Percentiles rank a stretch among this genome's conserved stretches.
Conservation (phyloP, 1,284 basidiomycete genomes). For the Coriolopsis trogii region DNA sequence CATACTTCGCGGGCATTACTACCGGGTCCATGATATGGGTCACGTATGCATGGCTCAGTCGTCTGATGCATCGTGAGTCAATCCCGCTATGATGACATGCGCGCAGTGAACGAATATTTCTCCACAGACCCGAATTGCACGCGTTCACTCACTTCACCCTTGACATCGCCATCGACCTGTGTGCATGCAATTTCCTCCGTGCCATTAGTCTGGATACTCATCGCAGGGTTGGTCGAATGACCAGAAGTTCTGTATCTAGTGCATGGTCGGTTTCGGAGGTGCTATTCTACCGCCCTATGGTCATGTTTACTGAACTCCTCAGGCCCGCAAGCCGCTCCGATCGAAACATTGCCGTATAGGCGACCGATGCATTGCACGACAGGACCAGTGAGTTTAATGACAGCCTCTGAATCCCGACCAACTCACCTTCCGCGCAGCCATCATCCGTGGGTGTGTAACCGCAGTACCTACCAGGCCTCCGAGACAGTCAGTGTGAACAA, state of each 20-base stretch:
- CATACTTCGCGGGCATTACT: slow-evolving; percentile 94
- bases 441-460: slow-evolving; percentile 99
- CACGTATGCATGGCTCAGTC: slow-evolving; percentile 78
- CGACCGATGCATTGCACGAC: slow-evolving; percentile 86
- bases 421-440: too few relatives aligned
- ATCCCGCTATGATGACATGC: slow-evolving; percentile 1
- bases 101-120: not conserved
- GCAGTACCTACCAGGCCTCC: slow-evolving; percentile 58
- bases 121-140: slow-evolving; percentile 74
- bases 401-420: too few relatives aligned
- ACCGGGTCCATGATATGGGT: slow-evolving; percentile 88
- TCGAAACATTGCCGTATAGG: slow-evolving; percentile 96
- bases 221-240: slow-evolving; percentile 89
- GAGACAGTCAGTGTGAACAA: slow-evolving; percentile 91
- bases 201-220: slow-evolving; percentile 86
- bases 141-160: slow-evolving; percentile 79
- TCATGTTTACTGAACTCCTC: not conserved
- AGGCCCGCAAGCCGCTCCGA: slow-evolving; percentile 89
- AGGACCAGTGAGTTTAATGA: slow-evolving; percentile 83
- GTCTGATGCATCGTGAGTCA: slow-evolving; percentile 67
- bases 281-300: not conserved
- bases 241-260: slow-evolving; percentile 93
- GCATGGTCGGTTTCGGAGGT: slow-evolving; percentile 86
- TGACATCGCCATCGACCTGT: slow-evolving; percentile 70
- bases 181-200: slow-evolving; percentile 89